Evolutionary conservation across 768 basidiomycete genomes (phyloP).

Genomic region (Russula abietina): DNA sequence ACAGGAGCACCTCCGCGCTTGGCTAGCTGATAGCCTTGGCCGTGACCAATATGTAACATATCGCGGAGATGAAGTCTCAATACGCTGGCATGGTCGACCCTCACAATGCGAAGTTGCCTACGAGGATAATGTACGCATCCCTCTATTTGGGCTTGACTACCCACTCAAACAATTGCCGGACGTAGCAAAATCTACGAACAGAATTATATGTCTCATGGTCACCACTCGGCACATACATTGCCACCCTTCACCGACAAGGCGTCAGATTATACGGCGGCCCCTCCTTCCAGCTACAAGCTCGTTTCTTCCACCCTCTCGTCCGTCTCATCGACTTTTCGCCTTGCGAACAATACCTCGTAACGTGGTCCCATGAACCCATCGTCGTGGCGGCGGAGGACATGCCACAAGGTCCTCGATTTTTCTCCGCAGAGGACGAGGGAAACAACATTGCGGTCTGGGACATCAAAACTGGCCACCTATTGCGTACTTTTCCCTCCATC

Average conservation of each 20-base stretch:
- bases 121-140: constrained; percentile 56
- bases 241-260: constrained; percentile 91
- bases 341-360: constrained; percentile 92
- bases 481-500: constrained; percentile 83
- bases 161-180: constrained; percentile 34
- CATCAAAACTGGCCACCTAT: constrained; percentile 83
- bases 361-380: constrained; percentile 95
- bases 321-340: constrained; percentile 97
- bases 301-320: constrained; percentile 92
- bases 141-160: background rate
- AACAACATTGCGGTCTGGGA: constrained; percentile 99
- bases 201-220: constrained; percentile 98
- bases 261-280: constrained; percentile 93
- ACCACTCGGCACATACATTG: constrained; percentile 89
- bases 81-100: constrained; percentile 90
- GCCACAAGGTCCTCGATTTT: constrained; percentile 74
- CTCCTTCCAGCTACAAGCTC: constrained; percentile 81
- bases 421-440: constrained; percentile 92
- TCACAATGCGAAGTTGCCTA: constrained; percentile 78
- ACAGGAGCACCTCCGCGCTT: constrained; percentile 92
- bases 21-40: constrained; percentile 88
- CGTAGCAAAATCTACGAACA: constrained; percentile 62
- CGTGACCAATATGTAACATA: constrained; percentile 96
- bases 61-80: constrained; percentile 82
- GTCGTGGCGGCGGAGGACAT: constrained; percentile 76